Evolutionary conservation across 2,329 filamentous ascomycete species (phyloP).

Genomic region (Madurella fahalii): DNA sequence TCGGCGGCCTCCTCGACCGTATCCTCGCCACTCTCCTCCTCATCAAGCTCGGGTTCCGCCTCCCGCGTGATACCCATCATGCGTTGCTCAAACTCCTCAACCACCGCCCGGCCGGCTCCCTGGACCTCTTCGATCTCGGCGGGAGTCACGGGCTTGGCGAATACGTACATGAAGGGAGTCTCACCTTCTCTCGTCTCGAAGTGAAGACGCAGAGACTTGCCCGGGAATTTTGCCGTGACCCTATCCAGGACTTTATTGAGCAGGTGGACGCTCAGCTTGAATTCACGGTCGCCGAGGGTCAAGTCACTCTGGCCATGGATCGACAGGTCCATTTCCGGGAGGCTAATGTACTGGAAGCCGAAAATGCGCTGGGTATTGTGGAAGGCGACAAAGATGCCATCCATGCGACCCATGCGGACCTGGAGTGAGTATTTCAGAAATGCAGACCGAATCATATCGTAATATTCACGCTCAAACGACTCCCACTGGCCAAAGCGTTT

Average conservation of each 20-base stretch:
- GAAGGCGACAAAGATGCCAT: constrained; percentile 94
- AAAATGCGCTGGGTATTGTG: constrained; percentile 96
- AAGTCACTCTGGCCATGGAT: constrained; percentile 72
- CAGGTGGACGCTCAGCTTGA: constrained; percentile 72
- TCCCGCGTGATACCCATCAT: constrained; percentile 49
- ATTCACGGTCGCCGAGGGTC: constrained; percentile 74
- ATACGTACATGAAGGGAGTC: constrained; percentile 76
- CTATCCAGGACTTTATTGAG: constrained; percentile 75
- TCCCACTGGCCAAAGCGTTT: constrained; percentile 72
- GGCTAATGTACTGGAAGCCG: constrained; percentile 89
- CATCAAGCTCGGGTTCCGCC: constrained; percentile 26
- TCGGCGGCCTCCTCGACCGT: constrained; percentile 25
- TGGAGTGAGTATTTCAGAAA: constrained; percentile 97
- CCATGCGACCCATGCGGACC: constrained; percentile 96
- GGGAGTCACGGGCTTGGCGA: constrained; percentile 77
- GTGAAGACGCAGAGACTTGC: constrained; percentile 71
- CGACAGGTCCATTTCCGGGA: constrained; percentile 83
- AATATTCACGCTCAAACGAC: constrained; percentile 93
- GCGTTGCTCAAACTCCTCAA: constrained; percentile 64
- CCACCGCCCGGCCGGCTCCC: constrained; percentile 56
- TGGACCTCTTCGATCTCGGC: constrained; percentile 73
- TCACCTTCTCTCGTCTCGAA: constrained; percentile 67
- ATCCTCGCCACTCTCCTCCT: constrained; percentile 26
- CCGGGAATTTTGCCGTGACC: constrained; percentile 70
- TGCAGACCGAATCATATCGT: constrained; percentile 90